phyloP scores from a whole-genome alignment of 129 eudicot species.

The Erigeron canadensis region DNA sequence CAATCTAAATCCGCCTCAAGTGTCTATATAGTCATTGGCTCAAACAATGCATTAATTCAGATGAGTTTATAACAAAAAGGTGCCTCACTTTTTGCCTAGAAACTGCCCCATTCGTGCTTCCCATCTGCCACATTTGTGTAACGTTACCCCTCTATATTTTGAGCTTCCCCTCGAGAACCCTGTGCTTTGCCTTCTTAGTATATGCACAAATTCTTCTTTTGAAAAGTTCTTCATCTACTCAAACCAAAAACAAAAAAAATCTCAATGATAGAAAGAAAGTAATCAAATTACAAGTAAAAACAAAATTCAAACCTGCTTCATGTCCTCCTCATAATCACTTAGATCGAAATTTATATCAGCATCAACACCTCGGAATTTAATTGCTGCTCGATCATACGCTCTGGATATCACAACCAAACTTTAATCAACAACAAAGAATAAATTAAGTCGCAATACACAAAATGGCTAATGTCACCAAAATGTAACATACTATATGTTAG shows the following conservation, averaged over 20 bases:
- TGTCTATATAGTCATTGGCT: neutral
- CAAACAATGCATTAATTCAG: neutral
- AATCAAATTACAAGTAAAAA: neutral
- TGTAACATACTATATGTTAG: no score
- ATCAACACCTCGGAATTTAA: constrained; percentile 84
- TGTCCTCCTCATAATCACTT: constrained; percentile 74
- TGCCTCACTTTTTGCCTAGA: constrained; percentile 74
- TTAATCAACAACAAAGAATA: no score
- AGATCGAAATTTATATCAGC: constrained; percentile 79
- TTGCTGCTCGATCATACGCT: constrained; percentile 98
- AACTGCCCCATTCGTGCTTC: constrained; percentile 95
- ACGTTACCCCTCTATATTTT: constrained; percentile 77
- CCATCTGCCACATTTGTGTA: constrained; percentile 91
- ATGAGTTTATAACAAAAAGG: neutral
- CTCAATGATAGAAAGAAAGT: neutral
- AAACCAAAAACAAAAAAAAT: constrained; percentile 20
- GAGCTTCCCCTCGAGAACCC: constrained; percentile 81
- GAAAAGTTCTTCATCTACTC: constrained; percentile 60
- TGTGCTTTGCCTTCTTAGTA: constrained; percentile 71
- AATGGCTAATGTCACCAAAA: no score
- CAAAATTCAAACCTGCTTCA: constrained; percentile 49
- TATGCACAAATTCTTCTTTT: constrained; percentile 86
- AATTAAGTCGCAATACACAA: no score
- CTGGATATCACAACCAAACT: constrained; percentile 25
- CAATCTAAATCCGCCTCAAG: constrained; percentile 1